A percentile compares a stretch with the other conserved stretches of the same genome.
phyloP scores from a whole-genome alignment of 495 filamentous ascomycete genomes.

The Amniculicola lignicola region DNA sequence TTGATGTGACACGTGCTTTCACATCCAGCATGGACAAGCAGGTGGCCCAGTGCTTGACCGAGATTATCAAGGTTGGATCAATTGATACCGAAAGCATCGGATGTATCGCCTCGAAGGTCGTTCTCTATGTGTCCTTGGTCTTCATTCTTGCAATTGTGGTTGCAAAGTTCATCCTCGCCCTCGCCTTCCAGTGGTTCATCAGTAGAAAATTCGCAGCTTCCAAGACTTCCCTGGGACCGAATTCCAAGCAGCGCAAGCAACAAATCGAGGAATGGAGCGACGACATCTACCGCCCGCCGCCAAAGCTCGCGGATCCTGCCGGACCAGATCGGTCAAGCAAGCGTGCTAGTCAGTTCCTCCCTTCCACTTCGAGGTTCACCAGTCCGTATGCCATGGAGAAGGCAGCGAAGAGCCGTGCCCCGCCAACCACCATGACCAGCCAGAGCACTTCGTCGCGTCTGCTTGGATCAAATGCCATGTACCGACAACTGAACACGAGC shows the following conservation, averaged over 20 bases:
- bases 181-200: slow-evolving; percentile 94
- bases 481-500: slow-evolving; percentile 65
- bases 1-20: slow-evolving; percentile 85
- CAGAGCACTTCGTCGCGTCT: slow-evolving; percentile 78
- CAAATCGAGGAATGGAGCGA: slow-evolving; percentile 99
- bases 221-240: slow-evolving; percentile 64
- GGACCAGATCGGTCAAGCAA: slow-evolving; percentile 68
- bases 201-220: slow-evolving; percentile 73
- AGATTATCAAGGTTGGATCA: slow-evolving; percentile 93
- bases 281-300: slow-evolving; percentile 90
- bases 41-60: slow-evolving; percentile 76
- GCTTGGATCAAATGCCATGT: slow-evolving; percentile 65
- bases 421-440: slow-evolving; percentile 92
- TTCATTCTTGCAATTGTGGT: slow-evolving; percentile 89
- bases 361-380: slow-evolving; percentile 87
- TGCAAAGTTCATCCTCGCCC: slow-evolving; percentile 83
- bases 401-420: slow-evolving; percentile 49
- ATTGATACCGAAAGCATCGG: slow-evolving; percentile 96
- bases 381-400: slow-evolving; percentile 79
- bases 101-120: slow-evolving; percentile 95
- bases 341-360: slow-evolving; percentile 75
- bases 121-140: slow-evolving; percentile 88
- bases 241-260: slow-evolving; percentile 75
- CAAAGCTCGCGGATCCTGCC: slow-evolving; percentile 68
- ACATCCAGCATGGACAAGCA: slow-evolving; percentile 72